Evolutionary conservation across 495 filamentous ascomycete species (phyloP), one percentile per base, ranked within the genome.

Genomic region (Saxophila tyrrhenica): DNA sequence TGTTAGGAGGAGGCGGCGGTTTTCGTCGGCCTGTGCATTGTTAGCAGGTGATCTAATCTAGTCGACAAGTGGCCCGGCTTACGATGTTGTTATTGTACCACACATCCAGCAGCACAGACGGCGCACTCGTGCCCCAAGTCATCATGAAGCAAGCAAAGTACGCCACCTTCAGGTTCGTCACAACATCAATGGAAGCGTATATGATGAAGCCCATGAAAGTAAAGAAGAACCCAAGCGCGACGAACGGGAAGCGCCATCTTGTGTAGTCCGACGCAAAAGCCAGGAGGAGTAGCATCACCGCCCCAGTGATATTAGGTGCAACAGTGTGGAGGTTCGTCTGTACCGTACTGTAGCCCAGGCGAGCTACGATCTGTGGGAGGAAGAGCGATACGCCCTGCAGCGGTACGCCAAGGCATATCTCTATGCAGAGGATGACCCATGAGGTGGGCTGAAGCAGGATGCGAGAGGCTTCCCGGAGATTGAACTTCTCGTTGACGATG

Each of bases 81-180:
- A 17, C 41, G 17, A 85, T 76, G 54, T 91, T 91, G 70, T 91
- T 91, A 64, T 86, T 87, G 63, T 35, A 87, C 84, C 81, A 83
- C 17, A 67, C 69, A 43, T 72, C 73, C 0, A 78, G 66, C 8
- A 79, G 63, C 2, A 79, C 75, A 0, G 73, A 77, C 1, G 76
- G 76, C 1, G 75, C 75, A 0, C 71, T 74, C 1, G 76, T 78
- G 15, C 75, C 75, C 50, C 85, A 89, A 16, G 79, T 83, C 84
- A 90, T 88, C 83, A 89, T 87, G 65, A 89, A 90, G 20, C 41
- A 44, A n/a, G 84, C 83, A 52, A 85, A 89, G 54, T 90, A 90
- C 2, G 84, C 85, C 1, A 88, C 72, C 25, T 78, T 73, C 11
- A 81, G 66, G 32, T 82, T 66, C 0, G 64, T 54, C 52, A 77